Evolutionary conservation across 139 green algal genomes (phyloP), one percentile per base, ranked within the genome.

Genomic region (Chlorella sp.): DNA sequence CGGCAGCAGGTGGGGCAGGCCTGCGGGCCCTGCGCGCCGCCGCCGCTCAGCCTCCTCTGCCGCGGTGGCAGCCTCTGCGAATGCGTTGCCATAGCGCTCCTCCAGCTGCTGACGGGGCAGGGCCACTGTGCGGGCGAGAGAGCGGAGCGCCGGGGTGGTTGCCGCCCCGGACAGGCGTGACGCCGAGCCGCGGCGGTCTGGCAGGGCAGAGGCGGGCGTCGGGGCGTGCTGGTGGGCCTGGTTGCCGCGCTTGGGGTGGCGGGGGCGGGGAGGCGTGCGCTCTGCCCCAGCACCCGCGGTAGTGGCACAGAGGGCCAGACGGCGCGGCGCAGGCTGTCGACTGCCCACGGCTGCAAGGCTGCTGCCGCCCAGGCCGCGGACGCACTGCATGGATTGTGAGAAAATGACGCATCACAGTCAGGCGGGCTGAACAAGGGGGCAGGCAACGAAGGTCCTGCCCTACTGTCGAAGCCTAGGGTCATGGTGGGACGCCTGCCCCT

Each of bases 141-240:
- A 86, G 24, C 81, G 53, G 32, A 86, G 81, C 53, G 61, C 81
- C 15, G 81, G 81, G 81, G 75, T 39, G 28, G 75, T 48, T 42
- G 34, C 5, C 34, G 18, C 24, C 16, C 75, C 75, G 3, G 75
- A 14, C 75, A 11, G 75, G n/a, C 1, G 36, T 0, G 75, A 24
- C 9, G 36, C 34, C 30, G 75, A 36, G 48, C 7, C 48, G 16
- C 75, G 75, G 75, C 30, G 75, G 34, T 81, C 75, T 7, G 75
- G 75, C 36, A 32, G 16, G 11, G 75, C 75, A 1, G 18, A 24
- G 4, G 36, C 75, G 11, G 75, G 34, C 26, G 75, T 16, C 2
- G 34, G 34, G n/a, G 75, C 75, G 16, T 81, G 75, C n/a, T 81
- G 75, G 34, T 30, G 75, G 2, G 64, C 2, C 22, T 28, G 48